A percentile compares a stretch with the other conserved stretches of the same genome.
Evolutionary conservation across 2,329 filamentous ascomycete genomes (phyloP).

Genomic region (Dryadomyces quercivorus): DNA sequence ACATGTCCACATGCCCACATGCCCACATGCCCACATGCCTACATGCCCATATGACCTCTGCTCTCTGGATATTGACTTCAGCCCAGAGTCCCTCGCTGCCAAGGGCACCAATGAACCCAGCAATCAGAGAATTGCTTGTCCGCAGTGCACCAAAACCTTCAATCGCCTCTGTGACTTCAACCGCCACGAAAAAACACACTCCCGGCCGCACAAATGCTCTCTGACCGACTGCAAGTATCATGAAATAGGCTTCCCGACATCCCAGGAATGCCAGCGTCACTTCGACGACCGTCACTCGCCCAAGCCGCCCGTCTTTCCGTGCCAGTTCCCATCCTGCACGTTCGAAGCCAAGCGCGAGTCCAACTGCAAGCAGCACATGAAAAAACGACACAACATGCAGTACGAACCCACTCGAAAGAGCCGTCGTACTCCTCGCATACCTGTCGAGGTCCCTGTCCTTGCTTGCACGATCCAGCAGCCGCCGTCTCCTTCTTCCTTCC

Average conservation of each 20-base stretch:
- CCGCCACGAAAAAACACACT: constrained; percentile 70
- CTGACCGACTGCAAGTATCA: constrained; percentile 56
- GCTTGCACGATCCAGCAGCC: not conserved
- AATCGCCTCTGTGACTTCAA: constrained; percentile 25
- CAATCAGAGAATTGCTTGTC: constrained; percentile 7
- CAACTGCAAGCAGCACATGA: constrained; percentile 81
- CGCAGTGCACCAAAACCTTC: constrained; percentile 17
- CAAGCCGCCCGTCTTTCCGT: constrained; percentile 53
- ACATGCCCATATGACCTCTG: not conserved
- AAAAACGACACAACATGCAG: constrained; percentile 62
- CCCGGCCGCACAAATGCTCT: constrained; percentile 63
- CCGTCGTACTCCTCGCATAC: not conserved
- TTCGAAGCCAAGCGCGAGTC: constrained; percentile 68
- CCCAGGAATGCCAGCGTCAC: constrained; percentile 68
- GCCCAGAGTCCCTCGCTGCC: not conserved
- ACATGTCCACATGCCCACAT: not conserved
- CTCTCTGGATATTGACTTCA: not conserved
- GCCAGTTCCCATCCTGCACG: constrained; percentile 51
- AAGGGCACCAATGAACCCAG: too few species aligned
- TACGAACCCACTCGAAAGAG: constrained; percentile 51
- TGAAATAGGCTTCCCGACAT: constrained; percentile 60
- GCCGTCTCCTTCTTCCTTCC: too few species aligned
- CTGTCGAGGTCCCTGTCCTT: not conserved
- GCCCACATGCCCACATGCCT: not conserved
- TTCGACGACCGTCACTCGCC: constrained; percentile 64